Percentiles rank a stretch among this genome's conserved stretches.
Conservation (phyloP, 768 basidiomycete species). For the Sistotremastrum suecicum region DNA sequence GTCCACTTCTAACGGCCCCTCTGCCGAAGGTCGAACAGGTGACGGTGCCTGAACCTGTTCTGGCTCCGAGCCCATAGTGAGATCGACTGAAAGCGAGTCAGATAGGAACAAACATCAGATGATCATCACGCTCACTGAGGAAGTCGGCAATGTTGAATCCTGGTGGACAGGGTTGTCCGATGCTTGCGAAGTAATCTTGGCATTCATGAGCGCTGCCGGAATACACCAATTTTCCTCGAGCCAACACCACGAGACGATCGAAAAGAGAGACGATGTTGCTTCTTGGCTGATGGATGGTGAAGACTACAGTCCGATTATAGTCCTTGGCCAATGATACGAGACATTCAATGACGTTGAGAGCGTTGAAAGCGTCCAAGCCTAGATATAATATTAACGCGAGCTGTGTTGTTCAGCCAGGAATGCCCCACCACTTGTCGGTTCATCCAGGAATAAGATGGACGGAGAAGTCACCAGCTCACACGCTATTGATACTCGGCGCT, state of each 20-base stretch:
- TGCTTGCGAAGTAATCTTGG: slow-evolving; percentile 64
- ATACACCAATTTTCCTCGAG: slow-evolving; percentile 73
- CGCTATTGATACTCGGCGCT: slow-evolving; percentile 90
- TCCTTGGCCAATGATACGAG: slow-evolving; percentile 72
- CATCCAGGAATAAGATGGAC: slow-evolving; percentile 90
- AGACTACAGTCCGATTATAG: slow-evolving; percentile 90
- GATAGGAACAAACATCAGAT: neutral
- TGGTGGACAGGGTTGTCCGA: slow-evolving; percentile 75
- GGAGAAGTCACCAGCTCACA: slow-evolving; percentile 97
- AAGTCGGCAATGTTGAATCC: slow-evolving; percentile 98
- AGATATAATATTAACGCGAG: neutral
- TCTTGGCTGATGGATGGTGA: slow-evolving; percentile 96
- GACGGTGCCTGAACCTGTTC: slow-evolving; percentile 18
- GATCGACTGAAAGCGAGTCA: slow-evolving; percentile 35
- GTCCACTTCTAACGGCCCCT: slow-evolving; percentile 29
- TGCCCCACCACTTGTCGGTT: slow-evolving; percentile 81
- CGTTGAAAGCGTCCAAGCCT: slow-evolving; percentile 94
- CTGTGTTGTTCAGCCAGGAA: neutral
- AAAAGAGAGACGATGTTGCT: slow-evolving; percentile 96
- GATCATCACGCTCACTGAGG: slow-evolving; percentile 50
- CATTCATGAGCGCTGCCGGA: slow-evolving; percentile 65
- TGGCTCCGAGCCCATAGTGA: slow-evolving; percentile 41
- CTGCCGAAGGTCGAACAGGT: slow-evolving; percentile 23
- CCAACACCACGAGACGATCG: slow-evolving; percentile 79
- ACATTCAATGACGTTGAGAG: slow-evolving; percentile 85